Base-by-base conservation (phyloP, 2,329 filamentous ascomycete genomes). In the Alternaria metachromatica region DNA sequence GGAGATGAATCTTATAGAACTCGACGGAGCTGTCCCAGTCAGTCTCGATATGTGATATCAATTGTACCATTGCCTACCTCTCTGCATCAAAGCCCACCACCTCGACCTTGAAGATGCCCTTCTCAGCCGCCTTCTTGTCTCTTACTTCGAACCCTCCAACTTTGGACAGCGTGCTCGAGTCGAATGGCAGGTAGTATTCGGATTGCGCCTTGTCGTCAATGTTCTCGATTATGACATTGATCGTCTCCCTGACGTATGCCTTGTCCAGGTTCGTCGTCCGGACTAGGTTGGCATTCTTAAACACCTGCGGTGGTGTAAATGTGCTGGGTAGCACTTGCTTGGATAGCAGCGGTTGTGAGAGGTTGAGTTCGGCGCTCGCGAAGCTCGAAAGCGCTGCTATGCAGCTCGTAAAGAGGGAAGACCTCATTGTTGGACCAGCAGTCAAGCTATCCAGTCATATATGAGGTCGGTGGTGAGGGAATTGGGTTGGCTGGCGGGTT, bases 171-270 rank as follows among this genome's bases (percentile, higher is more conserved):
- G 93, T 85, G 67, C 90, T 87, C 63, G 90, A 85, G 61, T 92
- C 90, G 78, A 99, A 97, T 4, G 94, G 92, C 57, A 99, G 76
- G 81, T 91, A 98, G 86, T 99, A 99, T 81, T 97, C 91, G 79
- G 89, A 88, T 78, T 98, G 94, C 18, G 94, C 87, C 70, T 90
- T 84, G 65, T 87, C 86, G 76, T 91, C 92, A 70, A 92, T 85
- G 80, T 99, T 99, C 84, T 97, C 92, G 67, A 99, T 89, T 55
- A 97, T 86, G n/a, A 97, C 90, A 82, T 98, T 97, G 85, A 97
- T 89, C 13, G 90, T 91, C 82, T 98, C 95, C 78, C 94, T 90
- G 59, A 90, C 89, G 76, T 96, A 98, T 71, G 89, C 92, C 86
- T 97, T 98, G 82, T 98, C 95, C 62, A 97, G 83, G 71, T 97